Base-by-base conservation (phyloP, 768 basidiomycete genomes). In the Macrolepiota albuminosa region DNA sequence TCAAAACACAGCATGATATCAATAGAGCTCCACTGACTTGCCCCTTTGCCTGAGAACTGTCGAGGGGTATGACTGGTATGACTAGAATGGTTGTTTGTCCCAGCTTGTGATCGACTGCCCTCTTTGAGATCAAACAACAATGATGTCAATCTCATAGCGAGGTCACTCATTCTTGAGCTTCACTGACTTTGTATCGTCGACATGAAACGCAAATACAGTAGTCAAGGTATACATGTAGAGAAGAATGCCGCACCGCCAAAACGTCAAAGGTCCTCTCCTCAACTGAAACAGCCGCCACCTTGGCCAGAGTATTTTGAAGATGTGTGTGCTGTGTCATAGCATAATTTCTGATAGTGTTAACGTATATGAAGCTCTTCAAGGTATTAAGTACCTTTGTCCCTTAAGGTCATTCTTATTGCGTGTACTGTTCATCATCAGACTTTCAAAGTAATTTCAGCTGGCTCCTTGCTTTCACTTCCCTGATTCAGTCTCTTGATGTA, bases 251-350 rank as follows among this genome's bases (percentile, higher is more conserved):
- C 42, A 10, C 29, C 36, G 10, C 52, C 42, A 40, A 56, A 56
- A 48, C 43, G 40, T 14, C 51, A 51, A n/a, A 49, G 58, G 33
- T 52, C 49, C 33, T 34, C 58, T 6, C 31, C 53, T 14, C 54
- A 48, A 50, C 31, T 18, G 61, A 63, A 52, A 45, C 45, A 33
- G n/a, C 54, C 51, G 14, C n/a, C 36, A 48, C 34, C 45, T 34
- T 90, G 88, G 86, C 87, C 88, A 4, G 79, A 82, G 31, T 81
- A 90, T 67, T 89, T 91, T 61, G 74, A 81, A 56, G 75, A 72
- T 42, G 80, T 80, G 75, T 49, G 45, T 43, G n/a, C 43, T 24
- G 11, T 48, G 26, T 43, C 4, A 39, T 34, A 45, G 33, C 26
- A 48, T 3, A 24, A 31, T 8, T 37, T 46, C 6, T 47, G 10